Evolutionary conservation across 768 basidiomycete species (phyloP).

Genomic region (Strobilomyces echinocephalus): DNA sequence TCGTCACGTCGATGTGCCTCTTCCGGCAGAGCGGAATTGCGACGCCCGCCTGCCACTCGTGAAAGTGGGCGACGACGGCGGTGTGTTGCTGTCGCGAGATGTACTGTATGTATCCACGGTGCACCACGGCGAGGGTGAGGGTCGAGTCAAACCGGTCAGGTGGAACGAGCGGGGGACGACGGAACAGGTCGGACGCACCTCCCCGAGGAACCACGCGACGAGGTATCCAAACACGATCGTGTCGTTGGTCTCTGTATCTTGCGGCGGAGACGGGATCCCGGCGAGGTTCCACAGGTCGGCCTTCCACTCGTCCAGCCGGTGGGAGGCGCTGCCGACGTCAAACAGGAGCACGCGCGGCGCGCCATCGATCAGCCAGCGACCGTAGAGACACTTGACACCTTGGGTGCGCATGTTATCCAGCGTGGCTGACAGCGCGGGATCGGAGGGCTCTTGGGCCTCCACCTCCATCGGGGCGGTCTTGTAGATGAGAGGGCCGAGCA

Average conservation of each 20-base stretch:
- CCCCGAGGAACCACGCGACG: conserved; percentile 99
- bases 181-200: conserved; percentile 49
- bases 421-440: conserved; percentile 69
- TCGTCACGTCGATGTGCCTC: conserved; percentile 96
- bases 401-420: conserved; percentile 81
- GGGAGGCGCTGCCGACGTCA: conserved; percentile 85
- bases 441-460: conserved; percentile 84
- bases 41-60: conserved; percentile 98
- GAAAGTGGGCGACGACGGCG: conserved; percentile 96
- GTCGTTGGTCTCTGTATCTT: conserved; percentile 98
- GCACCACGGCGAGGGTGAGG: too few relatives aligned
- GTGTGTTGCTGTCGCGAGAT: conserved; percentile 73
- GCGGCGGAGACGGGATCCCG: conserved; percentile 94
- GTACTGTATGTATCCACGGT: conserved; percentile 51
- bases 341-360: conserved; percentile 93
- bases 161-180: not conserved
- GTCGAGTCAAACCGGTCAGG: conserved; percentile 9
- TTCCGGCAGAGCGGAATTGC: conserved; percentile 94
- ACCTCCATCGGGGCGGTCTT: conserved; percentile 99
- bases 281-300: conserved; percentile 97
- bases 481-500: conserved; percentile 97
- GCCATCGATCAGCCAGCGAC: conserved; percentile 97
- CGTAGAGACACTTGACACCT: conserved; percentile 93
- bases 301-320: conserved; percentile 97
- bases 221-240: conserved; percentile 97